A percentile compares a stretch with the other conserved stretches of the same genome.
These are phyloP conservation scores for Apiotrichum gracile DNA, from an alignment of 1,284 basidiomycete species.

Conservation along the genomic window DNA sequence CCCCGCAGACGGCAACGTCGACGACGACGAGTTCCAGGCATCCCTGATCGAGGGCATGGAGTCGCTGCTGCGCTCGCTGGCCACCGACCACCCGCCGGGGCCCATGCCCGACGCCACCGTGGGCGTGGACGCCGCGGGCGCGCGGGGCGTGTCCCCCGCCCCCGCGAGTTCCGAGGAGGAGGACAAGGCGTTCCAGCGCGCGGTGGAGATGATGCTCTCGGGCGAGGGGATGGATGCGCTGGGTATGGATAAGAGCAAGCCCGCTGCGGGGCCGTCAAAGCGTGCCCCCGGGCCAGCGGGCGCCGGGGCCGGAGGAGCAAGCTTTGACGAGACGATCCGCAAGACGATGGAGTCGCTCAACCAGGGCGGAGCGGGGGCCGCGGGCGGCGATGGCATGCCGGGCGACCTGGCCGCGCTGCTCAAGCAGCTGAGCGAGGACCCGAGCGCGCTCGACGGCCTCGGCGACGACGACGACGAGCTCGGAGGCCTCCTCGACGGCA, in stretches of 20 bases:
- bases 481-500: slow-evolving; percentile 71
- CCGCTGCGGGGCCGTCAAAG: background rate
- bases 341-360: slow-evolving; percentile 75
- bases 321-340: slow-evolving; percentile 70
- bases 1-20: slow-evolving; percentile 37
- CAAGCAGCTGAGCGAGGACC: slow-evolving; percentile 47
- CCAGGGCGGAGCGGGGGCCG: slow-evolving; percentile 45
- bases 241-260: slow-evolving; percentile 28
- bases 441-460: slow-evolving; percentile 50
- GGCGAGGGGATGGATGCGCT: slow-evolving; percentile 59
- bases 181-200: slow-evolving; percentile 55
- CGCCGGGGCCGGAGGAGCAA: slow-evolving; percentile 2
- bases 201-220: slow-evolving; percentile 69
- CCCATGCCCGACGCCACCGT: slow-evolving; percentile 27
- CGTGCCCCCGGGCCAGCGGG: background rate
- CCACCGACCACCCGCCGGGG: slow-evolving; percentile 44
- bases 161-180: slow-evolving; percentile 35
- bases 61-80: slow-evolving; percentile 67
- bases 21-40: slow-evolving; percentile 57
- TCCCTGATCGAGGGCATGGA: slow-evolving; percentile 80
- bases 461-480: slow-evolving; percentile 59
- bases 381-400: slow-evolving; percentile 25
- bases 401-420: slow-evolving; percentile 32
- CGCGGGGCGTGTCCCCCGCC: background rate
- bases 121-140: background rate